Conservation (phyloP, 1,284 basidiomycete genomes). For the Sporisorium exsertum region DNA sequence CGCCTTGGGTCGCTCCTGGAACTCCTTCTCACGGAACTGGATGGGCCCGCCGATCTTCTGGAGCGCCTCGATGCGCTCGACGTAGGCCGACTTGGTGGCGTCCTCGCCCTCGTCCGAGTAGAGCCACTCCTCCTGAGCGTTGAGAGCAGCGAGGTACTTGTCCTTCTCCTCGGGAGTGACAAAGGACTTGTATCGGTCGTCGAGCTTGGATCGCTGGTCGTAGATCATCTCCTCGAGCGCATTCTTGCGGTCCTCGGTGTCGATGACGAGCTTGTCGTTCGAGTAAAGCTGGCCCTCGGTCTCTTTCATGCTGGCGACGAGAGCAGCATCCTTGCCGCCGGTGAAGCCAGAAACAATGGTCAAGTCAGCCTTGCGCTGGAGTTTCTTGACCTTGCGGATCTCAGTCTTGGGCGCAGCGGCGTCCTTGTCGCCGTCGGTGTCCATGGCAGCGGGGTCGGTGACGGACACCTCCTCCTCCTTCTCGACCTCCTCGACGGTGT, state of each 20-base stretch:
- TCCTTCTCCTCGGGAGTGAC: conserved; percentile 67
- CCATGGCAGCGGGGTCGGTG: conserved; percentile 58
- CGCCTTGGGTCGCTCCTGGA: conserved; percentile 66
- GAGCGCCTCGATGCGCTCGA: conserved; percentile 59
- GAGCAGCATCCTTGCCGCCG: conserved; percentile 52
- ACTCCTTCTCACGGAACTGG: conserved; percentile 60
- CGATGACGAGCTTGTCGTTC: conserved; percentile 68
- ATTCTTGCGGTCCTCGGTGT: conserved; percentile 69
- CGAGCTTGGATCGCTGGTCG: conserved; percentile 68
- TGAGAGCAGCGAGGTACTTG: conserved; percentile 60
- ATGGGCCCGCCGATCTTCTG: conserved; percentile 67
- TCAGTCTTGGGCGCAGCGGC: conserved; percentile 64
- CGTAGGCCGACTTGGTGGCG: conserved; percentile 66
- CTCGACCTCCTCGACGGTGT: conserved; percentile 68
- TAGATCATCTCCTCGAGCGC: conserved; percentile 69
- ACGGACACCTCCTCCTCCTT: conserved; percentile 68
- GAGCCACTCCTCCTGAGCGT: conserved; percentile 67
- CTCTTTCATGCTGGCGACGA: conserved; percentile 65
- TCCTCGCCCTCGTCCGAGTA: conserved; percentile 69
- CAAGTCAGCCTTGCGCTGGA: conserved; percentile 67
- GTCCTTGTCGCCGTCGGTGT: conserved; percentile 57
- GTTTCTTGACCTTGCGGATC: conserved; percentile 68
- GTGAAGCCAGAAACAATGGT: conserved; percentile 60
- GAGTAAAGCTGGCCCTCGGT: conserved; percentile 65
- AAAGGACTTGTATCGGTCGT: conserved; percentile 63